These are phyloP conservation scores for Cyclotella atomus DNA, from an alignment of 108 stramenopile species.

Conservation along the genomic window DNA sequence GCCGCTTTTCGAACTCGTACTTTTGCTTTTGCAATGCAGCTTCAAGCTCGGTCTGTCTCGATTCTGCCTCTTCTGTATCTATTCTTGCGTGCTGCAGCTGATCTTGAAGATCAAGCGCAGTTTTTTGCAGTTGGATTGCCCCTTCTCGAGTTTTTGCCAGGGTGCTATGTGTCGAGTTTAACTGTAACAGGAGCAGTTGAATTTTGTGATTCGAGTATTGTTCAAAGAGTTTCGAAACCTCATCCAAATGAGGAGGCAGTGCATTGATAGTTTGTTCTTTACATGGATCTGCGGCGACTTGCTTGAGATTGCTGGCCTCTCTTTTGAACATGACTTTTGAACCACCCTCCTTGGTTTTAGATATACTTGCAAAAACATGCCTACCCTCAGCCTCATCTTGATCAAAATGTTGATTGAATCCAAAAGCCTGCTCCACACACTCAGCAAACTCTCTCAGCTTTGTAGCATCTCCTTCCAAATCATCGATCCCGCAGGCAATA, in stretches of 20 bases:
- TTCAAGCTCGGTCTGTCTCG: conserved; percentile 15
- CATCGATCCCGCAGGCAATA: conserved; percentile 32
- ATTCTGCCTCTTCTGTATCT: conserved; percentile 14
- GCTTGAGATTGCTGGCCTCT: background rate
- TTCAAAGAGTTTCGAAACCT: conserved; percentile 34
- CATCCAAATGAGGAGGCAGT: conserved; percentile 33
- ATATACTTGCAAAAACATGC: conserved; percentile 14
- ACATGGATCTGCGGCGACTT: background rate
- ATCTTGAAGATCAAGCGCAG: conserved; percentile 32
- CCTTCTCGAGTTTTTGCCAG: conserved; percentile 33
- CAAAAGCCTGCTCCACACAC: conserved; percentile 27
- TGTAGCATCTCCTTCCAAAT: background rate
- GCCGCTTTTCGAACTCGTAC: conserved; percentile 29
- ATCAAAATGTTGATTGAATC: conserved; percentile 2
- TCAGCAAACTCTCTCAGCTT: conserved; percentile 30
- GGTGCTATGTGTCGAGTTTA: conserved; percentile 15
- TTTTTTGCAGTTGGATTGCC: conserved; percentile 35
- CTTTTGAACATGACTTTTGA: conserved; percentile 16
- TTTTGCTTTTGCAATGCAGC: conserved; percentile 20
- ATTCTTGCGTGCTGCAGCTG: conserved; percentile 21
- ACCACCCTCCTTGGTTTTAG: conserved; percentile 7
- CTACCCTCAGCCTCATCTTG: background rate
- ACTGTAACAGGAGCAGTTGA: conserved; percentile 24
- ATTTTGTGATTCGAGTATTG: conserved; percentile 20
- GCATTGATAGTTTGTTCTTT: background rate